These are phyloP conservation scores for Phytopythium cucurbitacearum DNA, from an alignment of 352 stramenopile species.

Conservation along the genomic window DNA sequence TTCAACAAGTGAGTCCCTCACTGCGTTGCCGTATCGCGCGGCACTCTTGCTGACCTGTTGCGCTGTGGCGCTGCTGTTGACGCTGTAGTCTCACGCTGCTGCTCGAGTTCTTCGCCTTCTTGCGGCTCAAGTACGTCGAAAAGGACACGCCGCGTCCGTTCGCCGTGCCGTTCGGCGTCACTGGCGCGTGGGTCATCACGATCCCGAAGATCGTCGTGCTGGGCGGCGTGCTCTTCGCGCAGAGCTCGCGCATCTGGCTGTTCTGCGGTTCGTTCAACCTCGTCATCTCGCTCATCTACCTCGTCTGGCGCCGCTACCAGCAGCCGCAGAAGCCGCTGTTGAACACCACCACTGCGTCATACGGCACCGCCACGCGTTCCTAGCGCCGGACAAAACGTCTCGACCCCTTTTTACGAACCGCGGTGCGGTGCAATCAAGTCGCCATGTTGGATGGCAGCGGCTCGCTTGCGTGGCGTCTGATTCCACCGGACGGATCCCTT, in stretches of 20 bases:
- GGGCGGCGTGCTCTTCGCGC: conserved; percentile 61
- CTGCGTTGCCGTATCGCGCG: not conserved
- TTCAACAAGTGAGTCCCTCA: conserved; percentile 79
- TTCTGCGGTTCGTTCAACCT: conserved; percentile 74
- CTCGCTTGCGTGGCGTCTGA: no score
- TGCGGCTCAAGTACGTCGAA: conserved; percentile 81
- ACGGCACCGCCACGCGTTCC: conserved; percentile 30
- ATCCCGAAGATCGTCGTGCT: conserved; percentile 81
- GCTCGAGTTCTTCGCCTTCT: conserved; percentile 81
- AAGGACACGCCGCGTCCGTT: conserved; percentile 72
- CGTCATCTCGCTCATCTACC: conserved; percentile 41
- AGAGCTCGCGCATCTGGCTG: conserved; percentile 62
- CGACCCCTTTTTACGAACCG: no score
- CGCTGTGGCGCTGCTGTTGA: not conserved
- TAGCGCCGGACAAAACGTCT: conserved; percentile 10
- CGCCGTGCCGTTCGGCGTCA: conserved; percentile 61
- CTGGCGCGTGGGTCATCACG: conserved; percentile 72
- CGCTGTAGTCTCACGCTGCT: conserved; percentile 55
- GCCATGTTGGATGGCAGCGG: no score
- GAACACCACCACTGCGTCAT: conserved; percentile 11
- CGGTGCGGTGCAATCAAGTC: no score
- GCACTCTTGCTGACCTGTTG: not conserved
- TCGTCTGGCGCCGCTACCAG: conserved; percentile 67
- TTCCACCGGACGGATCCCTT: no score
- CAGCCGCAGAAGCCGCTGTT: conserved; percentile 7